phyloP scores from a whole-genome alignment of 352 stramenopile genomes.

The Phytophthora pistaciae region DNA sequence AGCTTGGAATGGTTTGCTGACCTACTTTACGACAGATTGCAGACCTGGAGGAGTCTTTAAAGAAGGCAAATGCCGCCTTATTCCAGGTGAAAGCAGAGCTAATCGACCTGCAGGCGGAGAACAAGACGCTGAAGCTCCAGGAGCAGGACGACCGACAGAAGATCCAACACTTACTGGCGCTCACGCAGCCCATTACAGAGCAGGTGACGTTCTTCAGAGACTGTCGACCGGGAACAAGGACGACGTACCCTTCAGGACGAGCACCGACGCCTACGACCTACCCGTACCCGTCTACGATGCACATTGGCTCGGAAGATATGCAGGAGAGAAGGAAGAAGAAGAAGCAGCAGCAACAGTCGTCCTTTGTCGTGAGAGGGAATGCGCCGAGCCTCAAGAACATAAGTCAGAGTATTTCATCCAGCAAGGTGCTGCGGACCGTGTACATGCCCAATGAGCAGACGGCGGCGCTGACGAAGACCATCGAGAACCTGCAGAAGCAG shows the following conservation, averaged over 20 bases:
- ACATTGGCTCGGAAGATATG: slow-evolving; percentile 71
- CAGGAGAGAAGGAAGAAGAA: slow-evolving; percentile 32
- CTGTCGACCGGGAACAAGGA: slow-evolving; percentile 64
- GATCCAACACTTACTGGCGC: slow-evolving; percentile 83
- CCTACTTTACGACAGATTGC: slow-evolving; percentile 43
- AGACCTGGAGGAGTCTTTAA: slow-evolving; percentile 68
- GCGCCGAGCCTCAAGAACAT: slow-evolving; percentile 27
- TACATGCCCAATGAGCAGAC: slow-evolving; percentile 84
- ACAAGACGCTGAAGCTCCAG: slow-evolving; percentile 75
- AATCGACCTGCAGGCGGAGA: slow-evolving; percentile 71
- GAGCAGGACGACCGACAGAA: slow-evolving; percentile 79
- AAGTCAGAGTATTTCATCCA: slow-evolving; percentile 18
- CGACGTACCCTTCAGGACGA: slow-evolving; percentile 53
- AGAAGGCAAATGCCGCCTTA: slow-evolving; percentile 60
- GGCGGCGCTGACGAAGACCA: slow-evolving; percentile 52
- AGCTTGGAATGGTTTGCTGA: slow-evolving; percentile 4
- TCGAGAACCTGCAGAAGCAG: slow-evolving; percentile 71
- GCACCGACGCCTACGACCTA: slow-evolving; percentile 48
- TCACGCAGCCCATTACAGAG: slow-evolving; percentile 86
- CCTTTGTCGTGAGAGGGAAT: slow-evolving; percentile 25
- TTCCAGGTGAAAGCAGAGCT: slow-evolving; percentile 74
- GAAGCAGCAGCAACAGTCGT: slow-evolving; percentile 19
- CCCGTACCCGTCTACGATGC: slow-evolving; percentile 78
- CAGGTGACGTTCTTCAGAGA: slow-evolving; percentile 85
- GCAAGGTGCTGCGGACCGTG: slow-evolving; percentile 74